These are phyloP conservation scores for Leucocoprinus leucothites DNA, from an alignment of 768 basidiomycete species.

Conservation along the genomic window DNA sequence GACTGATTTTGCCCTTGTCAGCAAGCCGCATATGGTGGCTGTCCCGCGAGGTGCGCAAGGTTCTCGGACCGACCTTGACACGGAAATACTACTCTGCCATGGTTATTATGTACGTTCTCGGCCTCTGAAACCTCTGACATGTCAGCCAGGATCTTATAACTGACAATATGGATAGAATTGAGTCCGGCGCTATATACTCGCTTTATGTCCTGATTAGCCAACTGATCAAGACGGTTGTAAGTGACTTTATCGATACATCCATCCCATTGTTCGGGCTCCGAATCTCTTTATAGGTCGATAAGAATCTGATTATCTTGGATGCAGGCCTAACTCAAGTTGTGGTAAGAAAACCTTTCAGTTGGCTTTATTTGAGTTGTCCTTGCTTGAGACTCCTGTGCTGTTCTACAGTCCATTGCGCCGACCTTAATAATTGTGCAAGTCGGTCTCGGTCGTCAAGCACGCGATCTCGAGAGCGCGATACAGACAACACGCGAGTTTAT, in stretches of 20 bases:
- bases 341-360: constrained; percentile 16
- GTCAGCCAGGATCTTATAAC: background rate
- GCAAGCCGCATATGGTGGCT: constrained; percentile 31
- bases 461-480: no score
- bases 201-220: constrained; percentile 25
- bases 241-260: background rate
- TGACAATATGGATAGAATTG: constrained; percentile 21
- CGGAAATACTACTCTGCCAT: constrained; percentile 24
- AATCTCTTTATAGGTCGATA: background rate
- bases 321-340: constrained; percentile 25
- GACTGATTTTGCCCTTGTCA: constrained; percentile 4
- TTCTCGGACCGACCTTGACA: constrained; percentile 21
- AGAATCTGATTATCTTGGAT: constrained; percentile 13
- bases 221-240: constrained; percentile 17
- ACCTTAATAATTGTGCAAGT: constrained; percentile 30
- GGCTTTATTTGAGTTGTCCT: background rate
- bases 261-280: background rate
- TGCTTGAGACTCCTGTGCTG: background rate
- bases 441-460: constrained; percentile 18
- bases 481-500: no score
- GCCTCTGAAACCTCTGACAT: background rate
- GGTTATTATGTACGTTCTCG: constrained; percentile 23
- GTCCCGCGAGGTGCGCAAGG: constrained; percentile 21
- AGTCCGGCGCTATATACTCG: constrained; percentile 30
- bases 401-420: constrained; percentile 25